phyloP scores from a whole-genome alignment of 768 basidiomycete genomes.

The Russula compacta region DNA sequence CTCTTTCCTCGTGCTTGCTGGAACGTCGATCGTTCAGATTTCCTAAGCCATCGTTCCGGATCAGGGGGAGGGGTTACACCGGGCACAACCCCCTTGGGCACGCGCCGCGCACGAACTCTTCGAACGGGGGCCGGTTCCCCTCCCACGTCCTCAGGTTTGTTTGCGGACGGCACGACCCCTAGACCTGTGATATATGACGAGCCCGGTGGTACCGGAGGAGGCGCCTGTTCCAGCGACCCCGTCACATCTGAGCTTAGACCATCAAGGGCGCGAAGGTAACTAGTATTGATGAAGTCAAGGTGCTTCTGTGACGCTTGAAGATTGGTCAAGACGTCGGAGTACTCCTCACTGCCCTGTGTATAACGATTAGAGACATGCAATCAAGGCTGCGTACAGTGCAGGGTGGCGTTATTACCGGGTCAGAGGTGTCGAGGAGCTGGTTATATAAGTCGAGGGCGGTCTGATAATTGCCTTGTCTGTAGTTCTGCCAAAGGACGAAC shows the following conservation, averaged over 20 bases:
- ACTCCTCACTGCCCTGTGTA: constrained; percentile 71
- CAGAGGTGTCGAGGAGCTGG: constrained; percentile 67
- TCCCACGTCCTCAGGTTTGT: constrained; percentile 25
- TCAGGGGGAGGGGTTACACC: constrained; percentile 78
- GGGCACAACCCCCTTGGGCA: constrained; percentile 66
- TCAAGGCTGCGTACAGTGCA: constrained; percentile 18
- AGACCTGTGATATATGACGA: constrained; percentile 24
- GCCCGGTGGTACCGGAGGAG: constrained; percentile 43
- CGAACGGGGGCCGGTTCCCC: constrained; percentile 28
- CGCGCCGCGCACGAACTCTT: constrained; percentile 54
- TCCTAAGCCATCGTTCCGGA: constrained; percentile 85
- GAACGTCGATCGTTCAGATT: constrained; percentile 63
- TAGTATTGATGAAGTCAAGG: constrained; percentile 72
- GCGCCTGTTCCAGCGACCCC: constrained; percentile 48
- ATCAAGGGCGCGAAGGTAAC: constrained; percentile 57
- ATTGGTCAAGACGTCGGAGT: constrained; percentile 81
- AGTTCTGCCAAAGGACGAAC: constrained; percentile 40
- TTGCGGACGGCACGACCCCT: constrained; percentile 26
- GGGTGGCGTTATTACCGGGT: constrained; percentile 45
- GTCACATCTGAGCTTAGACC: constrained; percentile 43
- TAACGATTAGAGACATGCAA: constrained; percentile 14
- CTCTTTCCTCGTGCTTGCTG: constrained; percentile 42
- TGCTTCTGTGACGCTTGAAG: constrained; percentile 74
- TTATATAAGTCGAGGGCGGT: constrained; percentile 70
- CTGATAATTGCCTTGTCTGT: constrained; percentile 70